phyloP scores from a whole-genome alignment of 73 alveolate species.

The Tetrahymena malaccensis region DNA sequence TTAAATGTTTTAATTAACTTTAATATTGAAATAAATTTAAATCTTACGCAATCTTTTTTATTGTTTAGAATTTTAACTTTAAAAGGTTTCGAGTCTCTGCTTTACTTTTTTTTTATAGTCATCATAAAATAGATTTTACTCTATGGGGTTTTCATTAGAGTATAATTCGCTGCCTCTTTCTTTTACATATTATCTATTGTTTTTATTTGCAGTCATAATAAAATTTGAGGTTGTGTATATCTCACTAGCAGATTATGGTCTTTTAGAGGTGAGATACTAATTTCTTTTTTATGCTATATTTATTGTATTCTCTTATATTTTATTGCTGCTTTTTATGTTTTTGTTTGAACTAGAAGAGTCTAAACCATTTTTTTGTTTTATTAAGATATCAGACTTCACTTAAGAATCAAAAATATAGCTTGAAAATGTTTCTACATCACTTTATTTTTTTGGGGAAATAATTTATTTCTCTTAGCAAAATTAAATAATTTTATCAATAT shows the following conservation, averaged over 20 bases:
- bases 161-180: background rate
- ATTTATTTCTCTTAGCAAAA: background rate
- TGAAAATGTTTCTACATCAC: background rate
- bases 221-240: background rate
- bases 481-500: background rate
- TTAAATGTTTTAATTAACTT: too few relatives aligned
- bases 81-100: background rate
- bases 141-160: background rate
- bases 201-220: background rate
- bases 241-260: background rate
- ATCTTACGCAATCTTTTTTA: background rate
- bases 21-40: background rate
- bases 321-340: background rate
- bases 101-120: background rate
- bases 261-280: background rate
- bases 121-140: background rate
- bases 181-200: background rate
- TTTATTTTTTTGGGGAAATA: background rate
- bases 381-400: background rate
- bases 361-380: background rate
- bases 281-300: background rate
- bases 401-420: background rate
- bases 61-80: background rate
- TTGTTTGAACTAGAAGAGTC: background rate
- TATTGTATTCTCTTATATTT: background rate